These are phyloP conservation scores for Diversispora eburnea DNA, from an alignment of 192 early-diverging fungal genomes.

Conservation along the genomic window DNA sequence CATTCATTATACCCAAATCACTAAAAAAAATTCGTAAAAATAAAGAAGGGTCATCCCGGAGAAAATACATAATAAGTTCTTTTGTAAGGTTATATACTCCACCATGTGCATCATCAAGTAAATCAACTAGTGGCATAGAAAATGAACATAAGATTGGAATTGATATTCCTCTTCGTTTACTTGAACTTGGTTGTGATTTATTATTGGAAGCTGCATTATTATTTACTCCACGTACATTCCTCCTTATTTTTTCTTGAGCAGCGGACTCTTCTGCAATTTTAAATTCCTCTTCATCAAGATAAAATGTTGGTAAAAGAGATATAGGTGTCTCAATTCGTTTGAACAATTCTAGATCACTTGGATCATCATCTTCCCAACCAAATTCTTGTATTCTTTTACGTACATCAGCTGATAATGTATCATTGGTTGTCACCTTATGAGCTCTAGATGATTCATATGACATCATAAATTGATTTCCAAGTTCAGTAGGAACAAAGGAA, in stretches of 20 bases:
- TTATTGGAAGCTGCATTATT: neutral
- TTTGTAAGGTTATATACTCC: conserved; percentile 43
- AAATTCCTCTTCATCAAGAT: conserved; percentile 46
- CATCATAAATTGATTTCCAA: conserved; percentile 50
- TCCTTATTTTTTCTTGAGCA: conserved; percentile 5
- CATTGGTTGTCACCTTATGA: conserved; percentile 45
- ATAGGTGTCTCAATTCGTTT: conserved; percentile 46
- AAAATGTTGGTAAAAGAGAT: conserved; percentile 46
- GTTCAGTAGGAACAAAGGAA: conserved; percentile 50
- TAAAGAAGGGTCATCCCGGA: conserved; percentile 53
- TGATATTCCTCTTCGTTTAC: conserved; percentile 34
- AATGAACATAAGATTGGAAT: conserved; percentile 45
- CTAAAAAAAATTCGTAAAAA: conserved; percentile 51
- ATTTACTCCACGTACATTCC: neutral
- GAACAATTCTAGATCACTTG: conserved; percentile 43
- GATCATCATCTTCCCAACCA: conserved; percentile 51
- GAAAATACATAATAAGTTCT: conserved; percentile 45
- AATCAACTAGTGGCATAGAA: conserved; percentile 46
- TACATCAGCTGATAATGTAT: conserved; percentile 48
- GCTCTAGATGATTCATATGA: conserved; percentile 52
- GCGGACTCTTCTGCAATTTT: conserved; percentile 25
- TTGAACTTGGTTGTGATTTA: conserved; percentile 9
- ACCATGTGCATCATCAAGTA: conserved; percentile 47
- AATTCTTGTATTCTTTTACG: conserved; percentile 49
- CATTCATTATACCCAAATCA: conserved; percentile 42